Percentiles rank a stretch among this genome's conserved stretches.
Conservation (phyloP, 106 monocot genomes). For the Allium cepa region DNA sequence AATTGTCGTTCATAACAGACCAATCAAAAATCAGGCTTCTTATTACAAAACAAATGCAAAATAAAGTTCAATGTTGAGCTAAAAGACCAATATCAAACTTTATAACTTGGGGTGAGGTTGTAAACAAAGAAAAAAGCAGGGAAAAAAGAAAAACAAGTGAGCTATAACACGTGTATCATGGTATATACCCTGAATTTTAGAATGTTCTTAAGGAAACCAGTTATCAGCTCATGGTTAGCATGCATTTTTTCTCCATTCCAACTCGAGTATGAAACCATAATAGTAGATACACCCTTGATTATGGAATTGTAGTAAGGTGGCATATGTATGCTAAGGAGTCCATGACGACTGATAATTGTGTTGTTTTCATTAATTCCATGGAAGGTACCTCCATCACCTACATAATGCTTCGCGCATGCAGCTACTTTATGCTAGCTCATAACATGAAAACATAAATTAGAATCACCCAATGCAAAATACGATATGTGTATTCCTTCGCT, state of each 20-base stretch:
- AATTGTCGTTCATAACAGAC: too few relatives aligned
- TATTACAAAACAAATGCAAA: neutral
- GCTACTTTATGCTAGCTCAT: constrained; percentile 45
- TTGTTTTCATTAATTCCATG: constrained; percentile 72
- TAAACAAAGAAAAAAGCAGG: neutral
- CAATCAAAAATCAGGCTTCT: neutral
- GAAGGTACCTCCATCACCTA: constrained; percentile 69
- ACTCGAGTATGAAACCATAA: constrained; percentile 79
- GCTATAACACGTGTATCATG: too few relatives aligned
- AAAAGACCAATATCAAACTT: neutral
- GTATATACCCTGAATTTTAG: constrained; percentile 40
- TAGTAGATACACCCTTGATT: constrained; percentile 56
- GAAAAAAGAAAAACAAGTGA: neutral
- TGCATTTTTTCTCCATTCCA: constrained; percentile 88
- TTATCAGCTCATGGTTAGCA: constrained; percentile 42
- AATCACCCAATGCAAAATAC: neutral
- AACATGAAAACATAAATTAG: neutral
- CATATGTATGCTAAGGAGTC: constrained; percentile 59
- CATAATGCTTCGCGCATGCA: constrained; percentile 77
- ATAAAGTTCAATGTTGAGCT: neutral
- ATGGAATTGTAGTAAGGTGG: constrained; percentile 54
- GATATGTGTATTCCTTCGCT: too few relatives aligned
- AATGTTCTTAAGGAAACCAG: constrained; percentile 51
- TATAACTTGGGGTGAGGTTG: neutral
- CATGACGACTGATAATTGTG: constrained; percentile 29